Percentiles rank a stretch among this genome's conserved stretches.
Conservation (phyloP, 202 grass and related monocot species). For the Elaeis oleifera region DNA sequence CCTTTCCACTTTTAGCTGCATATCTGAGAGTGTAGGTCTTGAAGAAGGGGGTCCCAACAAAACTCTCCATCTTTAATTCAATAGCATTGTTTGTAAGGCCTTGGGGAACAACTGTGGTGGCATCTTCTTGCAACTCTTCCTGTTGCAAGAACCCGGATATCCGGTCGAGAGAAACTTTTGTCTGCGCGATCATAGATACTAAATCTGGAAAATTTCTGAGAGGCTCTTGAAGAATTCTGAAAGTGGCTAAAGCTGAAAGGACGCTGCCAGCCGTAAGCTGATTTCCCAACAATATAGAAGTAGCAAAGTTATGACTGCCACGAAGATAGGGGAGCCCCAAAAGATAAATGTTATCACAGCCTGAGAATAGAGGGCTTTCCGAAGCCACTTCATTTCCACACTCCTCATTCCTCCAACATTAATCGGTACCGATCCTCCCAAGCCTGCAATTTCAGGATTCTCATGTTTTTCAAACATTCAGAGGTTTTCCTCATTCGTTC, state of each 20-base stretch:
- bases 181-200: slow-evolving; percentile 92
- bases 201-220: slow-evolving; percentile 98
- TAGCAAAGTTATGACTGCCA: slow-evolving; percentile 73
- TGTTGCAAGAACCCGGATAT: slow-evolving; percentile 67
- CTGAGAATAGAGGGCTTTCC: slow-evolving; percentile 73
- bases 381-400: slow-evolving; percentile 81
- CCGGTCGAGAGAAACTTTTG: slow-evolving; percentile 81
- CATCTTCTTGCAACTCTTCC: slow-evolving; percentile 75
- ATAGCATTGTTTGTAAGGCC: slow-evolving; percentile 55
- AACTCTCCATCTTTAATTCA: slow-evolving; percentile 71
- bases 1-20: slow-evolving; percentile 64
- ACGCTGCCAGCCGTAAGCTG: slow-evolving; percentile 89
- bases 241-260: slow-evolving; percentile 94
- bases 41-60: slow-evolving; percentile 60
- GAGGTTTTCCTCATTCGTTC: slow-evolving; percentile 96
- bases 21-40: slow-evolving; percentile 51
- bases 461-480: slow-evolving; percentile 91
- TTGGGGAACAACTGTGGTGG: slow-evolving; percentile 57
- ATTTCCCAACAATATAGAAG: slow-evolving; percentile 72
- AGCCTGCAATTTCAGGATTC: slow-evolving; percentile 87
- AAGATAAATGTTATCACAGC: slow-evolving; percentile 92
- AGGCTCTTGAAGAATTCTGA: slow-evolving; percentile 98
- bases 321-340: slow-evolving; percentile 97
- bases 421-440: slow-evolving; percentile 86
- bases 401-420: slow-evolving; percentile 83